A percentile compares a stretch with the other conserved stretches of the same genome.
These are phyloP conservation scores for Xerocomus potaroensis DNA, from an alignment of 768 basidiomycete genomes.

Conservation along the genomic window DNA sequence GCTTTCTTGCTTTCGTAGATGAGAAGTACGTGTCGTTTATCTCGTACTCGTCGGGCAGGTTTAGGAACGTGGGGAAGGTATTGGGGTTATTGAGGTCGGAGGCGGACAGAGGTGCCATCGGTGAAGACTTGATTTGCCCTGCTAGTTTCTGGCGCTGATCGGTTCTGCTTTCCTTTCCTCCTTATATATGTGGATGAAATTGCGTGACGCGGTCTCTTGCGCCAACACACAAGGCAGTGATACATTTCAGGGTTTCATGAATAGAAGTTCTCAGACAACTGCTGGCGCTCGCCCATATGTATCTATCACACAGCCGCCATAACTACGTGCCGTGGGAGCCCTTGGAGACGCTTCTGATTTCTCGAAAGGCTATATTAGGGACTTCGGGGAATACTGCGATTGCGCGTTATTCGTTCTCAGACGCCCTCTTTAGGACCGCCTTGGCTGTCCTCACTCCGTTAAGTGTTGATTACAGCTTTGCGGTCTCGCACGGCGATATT, in stretches of 20 bases:
- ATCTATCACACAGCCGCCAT: too few species aligned
- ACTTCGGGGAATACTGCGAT: neutral
- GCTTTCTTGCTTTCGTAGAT: constrained; percentile 23
- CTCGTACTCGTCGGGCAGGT: constrained; percentile 23
- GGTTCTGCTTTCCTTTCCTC: neutral
- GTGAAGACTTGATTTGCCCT: constrained; percentile 6
- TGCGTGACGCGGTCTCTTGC: neutral
- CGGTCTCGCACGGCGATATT: neutral
- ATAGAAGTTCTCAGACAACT: neutral
- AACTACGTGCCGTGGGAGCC: too few species aligned
- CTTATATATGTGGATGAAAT: constrained; percentile 14
- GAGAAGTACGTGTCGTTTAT: constrained; percentile 17
- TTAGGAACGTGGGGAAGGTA: constrained; percentile 23
- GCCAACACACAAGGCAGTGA: neutral
- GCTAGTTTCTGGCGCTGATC: neutral
- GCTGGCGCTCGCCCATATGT: too few species aligned
- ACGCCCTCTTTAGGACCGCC: constrained; percentile 1
- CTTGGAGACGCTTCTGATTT: too few species aligned
- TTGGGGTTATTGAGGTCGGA: constrained; percentile 25
- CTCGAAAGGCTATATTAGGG: neutral
- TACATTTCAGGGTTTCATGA: neutral
- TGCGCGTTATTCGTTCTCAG: neutral
- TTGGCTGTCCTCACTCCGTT: too few species aligned
- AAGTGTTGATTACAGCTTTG: too few species aligned
- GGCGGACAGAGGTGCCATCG: constrained; percentile 17